These are phyloP conservation scores for Botrytis pseudocinerea DNA, from an alignment of 2,329 filamentous ascomycete species.

Conservation along the genomic window DNA sequence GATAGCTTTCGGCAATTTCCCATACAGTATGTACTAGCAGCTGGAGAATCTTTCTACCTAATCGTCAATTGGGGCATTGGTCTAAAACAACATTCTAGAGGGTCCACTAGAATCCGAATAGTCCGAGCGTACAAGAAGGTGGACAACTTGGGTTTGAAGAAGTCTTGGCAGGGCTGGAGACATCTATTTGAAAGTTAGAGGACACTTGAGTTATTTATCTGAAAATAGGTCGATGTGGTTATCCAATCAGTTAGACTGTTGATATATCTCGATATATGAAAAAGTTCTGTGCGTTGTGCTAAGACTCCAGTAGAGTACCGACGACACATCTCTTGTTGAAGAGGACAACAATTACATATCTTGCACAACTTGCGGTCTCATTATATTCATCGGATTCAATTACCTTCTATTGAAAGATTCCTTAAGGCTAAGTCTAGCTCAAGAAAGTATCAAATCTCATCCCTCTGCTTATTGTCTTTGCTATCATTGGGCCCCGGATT, in stretches of 20 bases:
- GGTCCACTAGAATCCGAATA: not conserved
- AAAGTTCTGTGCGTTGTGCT: not conserved
- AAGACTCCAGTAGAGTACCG: not conserved
- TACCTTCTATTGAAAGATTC: not conserved
- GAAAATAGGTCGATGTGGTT: not conserved
- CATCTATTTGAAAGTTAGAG: not conserved
- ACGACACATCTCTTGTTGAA: not conserved
- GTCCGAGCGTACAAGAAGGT: not conserved
- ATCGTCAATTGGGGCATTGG: not conserved
- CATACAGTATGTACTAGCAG: not conserved
- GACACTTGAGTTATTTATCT: not conserved
- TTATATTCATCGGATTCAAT: not conserved
- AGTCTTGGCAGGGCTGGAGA: constrained; percentile 2
- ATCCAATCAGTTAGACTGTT: not conserved
- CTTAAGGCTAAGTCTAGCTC: not conserved
- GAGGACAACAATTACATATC: not conserved
- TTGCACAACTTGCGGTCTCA: not conserved
- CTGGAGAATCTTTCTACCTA: not conserved
- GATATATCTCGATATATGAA: not conserved
- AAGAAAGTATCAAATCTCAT: not conserved
- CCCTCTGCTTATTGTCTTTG: not conserved
- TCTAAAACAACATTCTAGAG: not conserved
- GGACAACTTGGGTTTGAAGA: not conserved
- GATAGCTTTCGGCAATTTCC: not conserved
- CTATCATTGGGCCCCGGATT: not conserved